Evolutionary conservation across 176 grass and related monocot species (phyloP).

Genomic region (Carex kokanica): DNA sequence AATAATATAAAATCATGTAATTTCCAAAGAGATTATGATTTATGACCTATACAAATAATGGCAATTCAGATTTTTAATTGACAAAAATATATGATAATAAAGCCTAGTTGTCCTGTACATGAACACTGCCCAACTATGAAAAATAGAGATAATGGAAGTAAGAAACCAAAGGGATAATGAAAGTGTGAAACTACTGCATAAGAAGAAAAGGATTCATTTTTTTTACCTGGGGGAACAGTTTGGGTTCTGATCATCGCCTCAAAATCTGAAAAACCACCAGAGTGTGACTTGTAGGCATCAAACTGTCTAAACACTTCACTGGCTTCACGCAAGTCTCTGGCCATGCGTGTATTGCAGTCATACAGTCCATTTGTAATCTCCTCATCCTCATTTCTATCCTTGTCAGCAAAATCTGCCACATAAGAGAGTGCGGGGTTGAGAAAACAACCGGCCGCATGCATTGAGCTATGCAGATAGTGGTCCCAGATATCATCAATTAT

Average conservation of each 20-base stretch:
- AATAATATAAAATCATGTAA: not conserved
- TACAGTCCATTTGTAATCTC: constrained; percentile 59
- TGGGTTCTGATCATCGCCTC: constrained; percentile 32
- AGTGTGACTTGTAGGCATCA: constrained; percentile 48
- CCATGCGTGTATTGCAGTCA: constrained; percentile 35
- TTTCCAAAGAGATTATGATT: not conserved
- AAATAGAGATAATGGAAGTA: not conserved
- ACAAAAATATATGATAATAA: not conserved
- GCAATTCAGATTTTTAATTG: not conserved
- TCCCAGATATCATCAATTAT: constrained; percentile 68
- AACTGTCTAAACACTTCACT: constrained; percentile 34
- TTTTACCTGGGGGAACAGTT: constrained; percentile 52
- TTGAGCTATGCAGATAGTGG: constrained; percentile 54
- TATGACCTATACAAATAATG: not conserved
- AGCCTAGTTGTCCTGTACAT: not conserved
- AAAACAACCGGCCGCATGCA: constrained; percentile 63
- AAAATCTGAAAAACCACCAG: constrained; percentile 38
- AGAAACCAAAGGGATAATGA: not conserved
- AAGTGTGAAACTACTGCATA: not conserved
- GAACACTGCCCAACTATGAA: not conserved
- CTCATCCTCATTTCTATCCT: constrained; percentile 22
- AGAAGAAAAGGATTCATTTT: constrained; percentile 8
- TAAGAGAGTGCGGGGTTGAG: constrained; percentile 77
- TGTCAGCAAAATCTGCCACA: constrained; percentile 16
- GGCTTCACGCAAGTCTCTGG: constrained; percentile 33